These are phyloP conservation scores for Camelina neglecta DNA, from an alignment of 345 rosid species.

Conservation along the genomic window DNA sequence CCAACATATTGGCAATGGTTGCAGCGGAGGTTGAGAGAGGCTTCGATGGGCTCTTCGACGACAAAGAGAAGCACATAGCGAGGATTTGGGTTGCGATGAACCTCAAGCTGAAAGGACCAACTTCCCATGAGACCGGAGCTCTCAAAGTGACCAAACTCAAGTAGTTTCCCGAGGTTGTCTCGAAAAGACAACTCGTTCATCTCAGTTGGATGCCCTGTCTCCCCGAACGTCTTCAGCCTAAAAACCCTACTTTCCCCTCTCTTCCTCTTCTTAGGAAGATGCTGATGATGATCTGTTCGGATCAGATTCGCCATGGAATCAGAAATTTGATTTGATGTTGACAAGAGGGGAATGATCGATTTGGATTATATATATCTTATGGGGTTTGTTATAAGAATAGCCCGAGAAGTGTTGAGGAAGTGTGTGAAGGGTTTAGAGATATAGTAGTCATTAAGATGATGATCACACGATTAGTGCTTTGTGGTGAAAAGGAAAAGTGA, in stretches of 20 bases:
- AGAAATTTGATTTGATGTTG: conserved; percentile 27
- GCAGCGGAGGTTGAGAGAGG: conserved; percentile 62
- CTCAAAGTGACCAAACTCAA: conserved; percentile 69
- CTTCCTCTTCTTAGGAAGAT: conserved; percentile 66
- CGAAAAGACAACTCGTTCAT: conserved; percentile 61
- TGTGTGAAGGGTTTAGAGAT: conserved; percentile 48
- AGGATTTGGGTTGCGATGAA: conserved; percentile 72
- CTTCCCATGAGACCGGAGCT: conserved; percentile 52
- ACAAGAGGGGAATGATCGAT: background rate
- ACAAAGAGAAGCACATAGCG: conserved; percentile 68
- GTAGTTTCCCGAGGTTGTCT: conserved; percentile 62
- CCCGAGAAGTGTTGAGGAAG: conserved; percentile 40
- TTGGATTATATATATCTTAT: conserved; percentile 14
- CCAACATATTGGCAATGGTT: conserved; percentile 85
- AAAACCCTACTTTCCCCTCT: conserved; percentile 71
- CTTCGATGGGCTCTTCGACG: conserved; percentile 72
- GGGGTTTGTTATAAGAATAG: conserved; percentile 39
- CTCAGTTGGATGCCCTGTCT: conserved; percentile 71
- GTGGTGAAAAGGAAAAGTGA: conserved; percentile 42
- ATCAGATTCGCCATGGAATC: conserved; percentile 39
- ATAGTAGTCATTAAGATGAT: conserved; percentile 45
- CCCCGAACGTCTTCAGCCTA: conserved; percentile 76
- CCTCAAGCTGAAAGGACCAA: conserved; percentile 95
- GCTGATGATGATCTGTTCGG: conserved; percentile 32
- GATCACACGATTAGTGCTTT: conserved; percentile 49